Evolutionary conservation across 2,329 filamentous ascomycete species (phyloP).

Genomic region (Didymosphaeria variabile): DNA sequence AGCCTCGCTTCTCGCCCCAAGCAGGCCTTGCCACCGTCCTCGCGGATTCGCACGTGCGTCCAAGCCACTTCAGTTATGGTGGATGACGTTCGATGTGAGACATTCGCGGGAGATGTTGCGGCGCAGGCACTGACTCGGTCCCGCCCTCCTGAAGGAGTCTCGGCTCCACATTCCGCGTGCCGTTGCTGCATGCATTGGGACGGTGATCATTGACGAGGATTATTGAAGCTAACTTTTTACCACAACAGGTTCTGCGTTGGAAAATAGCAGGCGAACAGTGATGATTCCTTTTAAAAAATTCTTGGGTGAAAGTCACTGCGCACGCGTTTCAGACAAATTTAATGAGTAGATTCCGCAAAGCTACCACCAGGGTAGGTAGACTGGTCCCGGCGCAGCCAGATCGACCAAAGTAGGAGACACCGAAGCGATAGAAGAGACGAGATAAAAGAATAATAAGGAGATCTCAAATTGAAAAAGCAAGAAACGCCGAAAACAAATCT

Average conservation of each 20-base stretch:
- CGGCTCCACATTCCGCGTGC: conserved; percentile 12
- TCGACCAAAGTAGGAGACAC: conserved; percentile 6
- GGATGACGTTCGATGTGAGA: conserved; percentile 24
- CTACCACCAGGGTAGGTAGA: conserved; percentile 10
- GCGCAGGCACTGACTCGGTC: conserved; percentile 9
- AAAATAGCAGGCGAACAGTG: conserved; percentile 21
- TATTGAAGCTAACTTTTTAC: conserved; percentile 10
- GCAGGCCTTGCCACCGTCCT: background rate
- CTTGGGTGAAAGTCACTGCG: background rate
- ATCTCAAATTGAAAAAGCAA: conserved; percentile 1
- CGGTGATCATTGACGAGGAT: conserved; percentile 2
- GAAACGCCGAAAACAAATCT: conserved; percentile 12
- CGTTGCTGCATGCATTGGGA: background rate
- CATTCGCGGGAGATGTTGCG: conserved; percentile 7
- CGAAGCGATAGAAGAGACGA: conserved; percentile 1
- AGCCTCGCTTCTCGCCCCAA: conserved; percentile 8
- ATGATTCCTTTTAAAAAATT: background rate
- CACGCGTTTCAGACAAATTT: background rate
- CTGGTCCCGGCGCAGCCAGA: conserved; percentile 7
- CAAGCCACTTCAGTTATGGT: conserved; percentile 36
- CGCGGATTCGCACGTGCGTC: conserved; percentile 9
- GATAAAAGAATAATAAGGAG: background rate
- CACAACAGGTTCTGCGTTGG: conserved; percentile 35
- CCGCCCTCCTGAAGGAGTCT: conserved; percentile 3
- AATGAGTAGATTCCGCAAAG: conserved; percentile 6